These are phyloP conservation scores for Colletotrichum sp. DNA, from an alignment of 2,329 filamentous ascomycete species.

Conservation along the genomic window DNA sequence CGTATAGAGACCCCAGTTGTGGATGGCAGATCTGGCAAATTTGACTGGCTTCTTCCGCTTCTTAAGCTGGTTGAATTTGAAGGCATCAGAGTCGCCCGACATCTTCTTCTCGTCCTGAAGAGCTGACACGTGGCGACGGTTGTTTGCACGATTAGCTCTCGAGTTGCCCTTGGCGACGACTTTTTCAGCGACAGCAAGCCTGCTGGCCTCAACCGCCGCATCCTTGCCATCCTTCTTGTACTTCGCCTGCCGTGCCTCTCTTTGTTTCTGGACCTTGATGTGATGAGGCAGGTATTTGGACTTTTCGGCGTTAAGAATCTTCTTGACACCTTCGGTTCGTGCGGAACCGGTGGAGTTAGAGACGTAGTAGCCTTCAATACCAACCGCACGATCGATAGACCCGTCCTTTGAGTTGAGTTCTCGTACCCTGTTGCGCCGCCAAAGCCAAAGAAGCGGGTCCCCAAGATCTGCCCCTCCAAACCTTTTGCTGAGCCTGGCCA, in stretches of 20 bases:
- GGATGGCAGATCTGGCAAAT: conserved; percentile 95
- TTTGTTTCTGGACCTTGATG: conserved; percentile 90
- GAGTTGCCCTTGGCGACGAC: conserved; percentile 87
- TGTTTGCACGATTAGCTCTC: conserved; percentile 92
- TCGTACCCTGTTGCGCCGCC: conserved; percentile 60
- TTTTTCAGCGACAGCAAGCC: conserved; percentile 76
- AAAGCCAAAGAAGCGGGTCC: conserved; percentile 61
- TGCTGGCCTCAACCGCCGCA: conserved; percentile 73
- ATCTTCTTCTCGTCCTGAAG: conserved; percentile 94
- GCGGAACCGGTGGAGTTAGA: conserved; percentile 85
- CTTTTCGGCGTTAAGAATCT: conserved; percentile 96
- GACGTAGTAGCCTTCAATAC: conserved; percentile 76
- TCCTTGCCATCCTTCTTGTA: conserved; percentile 72
- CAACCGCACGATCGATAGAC: conserved; percentile 35
- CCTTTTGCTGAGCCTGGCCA: conserved; percentile 53
- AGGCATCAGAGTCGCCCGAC: conserved; percentile 84
- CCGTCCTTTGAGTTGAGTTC: conserved; percentile 54
- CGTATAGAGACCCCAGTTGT: conserved; percentile 98
- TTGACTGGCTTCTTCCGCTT: conserved; percentile 99
- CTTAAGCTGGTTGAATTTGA: conserved; percentile 98
- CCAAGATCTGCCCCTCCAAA: conserved; percentile 49
- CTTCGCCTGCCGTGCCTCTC: conserved; percentile 87
- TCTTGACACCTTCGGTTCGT: conserved; percentile 91
- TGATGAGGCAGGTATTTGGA: conserved; percentile 98
- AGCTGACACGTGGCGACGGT: conserved; percentile 91